A percentile compares a stretch with the other conserved stretches of the same genome.
Conservation (phyloP, 2,329 filamentous ascomycete genomes). For the Colletotrichum sp. region DNA sequence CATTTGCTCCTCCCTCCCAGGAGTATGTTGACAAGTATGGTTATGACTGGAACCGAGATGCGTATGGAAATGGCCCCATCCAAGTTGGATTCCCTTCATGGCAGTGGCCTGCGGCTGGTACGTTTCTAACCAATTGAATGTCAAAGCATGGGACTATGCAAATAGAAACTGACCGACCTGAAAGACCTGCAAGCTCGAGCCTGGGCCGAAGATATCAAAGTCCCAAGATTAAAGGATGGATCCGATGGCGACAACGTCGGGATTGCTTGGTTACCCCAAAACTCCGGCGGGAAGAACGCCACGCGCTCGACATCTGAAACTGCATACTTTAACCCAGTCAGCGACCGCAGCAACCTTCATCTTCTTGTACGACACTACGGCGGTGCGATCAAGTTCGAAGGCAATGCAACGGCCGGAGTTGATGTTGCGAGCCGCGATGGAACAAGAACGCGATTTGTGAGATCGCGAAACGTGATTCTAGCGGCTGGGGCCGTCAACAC, state of each 20-base stretch:
- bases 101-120: conserved; percentile 28
- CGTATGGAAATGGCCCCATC: conserved; percentile 24
- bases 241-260: conserved; percentile 28
- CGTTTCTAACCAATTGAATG: neutral
- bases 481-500: conserved; percentile 56
- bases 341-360: conserved; percentile 23
- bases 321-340: conserved; percentile 24
- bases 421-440: conserved; percentile 12
- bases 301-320: conserved; percentile 26
- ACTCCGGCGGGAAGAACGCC: conserved; percentile 23
- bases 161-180: neutral
- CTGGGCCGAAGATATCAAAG: conserved; percentile 23
- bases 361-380: conserved; percentile 26
- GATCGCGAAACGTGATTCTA: conserved; percentile 33
- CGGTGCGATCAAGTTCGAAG: conserved; percentile 29
- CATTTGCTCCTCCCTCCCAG: conserved; percentile 21
- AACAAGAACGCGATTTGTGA: conserved; percentile 11
- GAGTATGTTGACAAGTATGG: conserved; percentile 11
- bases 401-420: conserved; percentile 39
- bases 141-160: neutral
- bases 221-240: conserved; percentile 21
- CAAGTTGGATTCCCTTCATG: conserved; percentile 27
- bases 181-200: conserved; percentile 15
- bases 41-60: neutral
- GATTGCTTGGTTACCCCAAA: conserved; percentile 26